Base-by-base conservation (phyloP, 768 basidiomycete genomes). In the Suillus alpinus region DNA sequence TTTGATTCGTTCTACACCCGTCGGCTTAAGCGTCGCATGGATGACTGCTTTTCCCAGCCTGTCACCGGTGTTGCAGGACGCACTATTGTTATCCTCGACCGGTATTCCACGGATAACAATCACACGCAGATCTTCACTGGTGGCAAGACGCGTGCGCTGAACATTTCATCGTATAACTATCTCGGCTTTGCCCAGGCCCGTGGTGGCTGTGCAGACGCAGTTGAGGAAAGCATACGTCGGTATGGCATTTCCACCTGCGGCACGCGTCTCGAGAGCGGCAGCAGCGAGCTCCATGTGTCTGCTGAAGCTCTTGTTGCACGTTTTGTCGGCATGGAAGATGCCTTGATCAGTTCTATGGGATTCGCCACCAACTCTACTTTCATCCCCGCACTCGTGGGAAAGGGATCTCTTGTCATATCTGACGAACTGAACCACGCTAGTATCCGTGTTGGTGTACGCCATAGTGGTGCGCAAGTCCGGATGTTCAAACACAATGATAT, bases 1-100 rank as follows among this genome's bases (percentile, higher is more conserved):
- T 98, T 98, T 67, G 97, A 98, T 75, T 98, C 97, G 6, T 99
- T 98, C 79, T 98, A 98, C 81, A 96, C 95, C 61, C 93, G 96
- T 52, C 90, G 95, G 3, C 84, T 98, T 65, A 98, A 98, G 74
- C 81, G 83, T 14, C 92, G 96, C 59, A 88, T 99, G 76, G 95
- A 96, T 69, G 94, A 98, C 71, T 97, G 94, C 70, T 98, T 99
- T 77, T 86, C 88, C 1, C 86, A 92, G 61, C 96, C 96, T 14
- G 86, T 92, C 59, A 97, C 96, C 0, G 94, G 94, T 32, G 96
- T 98, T 31, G 92, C 97, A 5, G 96, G 95, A 4, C 93, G 96
- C 53, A 95, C 95, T 32, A 92, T 97, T 69, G 74, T 87, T 53
- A 81, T 91, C 59, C 83, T 94, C 53, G 94, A 98, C 77, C 91